Percentiles rank a stretch among this genome's conserved stretches.
Evolutionary conservation across 148 eudicot species (phyloP).

Genomic region (Euryodendron excelsum): DNA sequence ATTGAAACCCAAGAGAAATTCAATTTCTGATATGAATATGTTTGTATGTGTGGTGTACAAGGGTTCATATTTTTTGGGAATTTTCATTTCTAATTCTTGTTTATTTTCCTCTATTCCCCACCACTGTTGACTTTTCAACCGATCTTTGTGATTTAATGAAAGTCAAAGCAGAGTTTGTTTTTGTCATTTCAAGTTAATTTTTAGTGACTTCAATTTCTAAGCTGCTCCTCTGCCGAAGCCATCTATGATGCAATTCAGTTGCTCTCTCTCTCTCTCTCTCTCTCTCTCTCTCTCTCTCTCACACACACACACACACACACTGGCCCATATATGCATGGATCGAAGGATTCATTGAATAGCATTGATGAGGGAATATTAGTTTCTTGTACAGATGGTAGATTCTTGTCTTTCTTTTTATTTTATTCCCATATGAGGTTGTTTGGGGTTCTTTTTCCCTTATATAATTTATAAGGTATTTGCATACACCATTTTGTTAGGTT

Average conservation of each 20-base stretch:
- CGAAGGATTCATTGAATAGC: neutral
- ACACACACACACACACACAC: neutral
- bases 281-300: neutral
- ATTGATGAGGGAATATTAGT: neutral
- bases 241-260: neutral
- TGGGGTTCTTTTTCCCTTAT: neutral
- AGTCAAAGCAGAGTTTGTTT: neutral
- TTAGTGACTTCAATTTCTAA: neutral
- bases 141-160: neutral
- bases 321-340: neutral
- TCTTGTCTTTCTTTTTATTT: slow-evolving; percentile 8
- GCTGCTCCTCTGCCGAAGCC: neutral
- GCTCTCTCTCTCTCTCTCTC: neutral
- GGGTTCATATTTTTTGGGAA: neutral
- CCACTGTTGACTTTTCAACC: neutral
- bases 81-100: neutral
- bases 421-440: neutral
- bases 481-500: too few relatives aligned
- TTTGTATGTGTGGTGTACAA: neutral
- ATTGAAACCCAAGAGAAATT: neutral
- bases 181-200: neutral
- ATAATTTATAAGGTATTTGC: neutral
- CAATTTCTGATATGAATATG: neutral
- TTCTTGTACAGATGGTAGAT: neutral
- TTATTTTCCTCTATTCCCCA: neutral